Evolutionary conservation across 805 yeast genomes (phyloP), one percentile per base, ranked within the genome.

Genomic region (Hyphopichia homilentoma): DNA sequence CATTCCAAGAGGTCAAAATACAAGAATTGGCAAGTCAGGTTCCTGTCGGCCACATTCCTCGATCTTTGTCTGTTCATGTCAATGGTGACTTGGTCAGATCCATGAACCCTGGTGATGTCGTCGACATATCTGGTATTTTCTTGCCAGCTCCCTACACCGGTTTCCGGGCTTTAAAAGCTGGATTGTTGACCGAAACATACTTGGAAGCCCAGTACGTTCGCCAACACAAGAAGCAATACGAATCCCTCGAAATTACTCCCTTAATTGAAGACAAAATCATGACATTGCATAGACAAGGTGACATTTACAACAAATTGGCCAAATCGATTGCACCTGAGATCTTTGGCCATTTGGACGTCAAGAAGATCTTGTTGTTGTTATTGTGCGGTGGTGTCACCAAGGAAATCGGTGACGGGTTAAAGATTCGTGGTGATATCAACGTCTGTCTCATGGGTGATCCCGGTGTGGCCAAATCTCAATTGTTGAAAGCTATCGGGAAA

Each of bases 361-460:
- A 93, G 60, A 93, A 93, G 61, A 89, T 96, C 5, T 64, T 93
- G 39, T 64, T 93, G 25, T 61, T 93, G 38, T 68, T 93, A 40
- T 69, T 93, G 27, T 87, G 93, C 43, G 96, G 98, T 32, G 98
- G 98, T 51, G 97, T 89, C 27, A 84, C 95, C 30, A 93, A 93
- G 57, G 85, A 80, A 50, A 79, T 90, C 47, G 95, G 95, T 27
- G 98, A 93, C 62, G 99, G 99, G 44, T 79, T 93, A 86, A 79
- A 83, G 52, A 93, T 93, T 50, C 81, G 99, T 68, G 98, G 98
- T 50, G 98, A 93, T 57, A 85, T 93, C 47, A 93, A 93, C 53
- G 76, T 93, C 34, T 83, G 97, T 65, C 71, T 93, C 32, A 90
- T 93, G 97, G 98, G 98, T 48, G 98, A 93, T 54, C 98, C 98